Evolutionary conservation across 352 stramenopile species (phyloP).

Genomic region (Pythium pyrilobum): DNA sequence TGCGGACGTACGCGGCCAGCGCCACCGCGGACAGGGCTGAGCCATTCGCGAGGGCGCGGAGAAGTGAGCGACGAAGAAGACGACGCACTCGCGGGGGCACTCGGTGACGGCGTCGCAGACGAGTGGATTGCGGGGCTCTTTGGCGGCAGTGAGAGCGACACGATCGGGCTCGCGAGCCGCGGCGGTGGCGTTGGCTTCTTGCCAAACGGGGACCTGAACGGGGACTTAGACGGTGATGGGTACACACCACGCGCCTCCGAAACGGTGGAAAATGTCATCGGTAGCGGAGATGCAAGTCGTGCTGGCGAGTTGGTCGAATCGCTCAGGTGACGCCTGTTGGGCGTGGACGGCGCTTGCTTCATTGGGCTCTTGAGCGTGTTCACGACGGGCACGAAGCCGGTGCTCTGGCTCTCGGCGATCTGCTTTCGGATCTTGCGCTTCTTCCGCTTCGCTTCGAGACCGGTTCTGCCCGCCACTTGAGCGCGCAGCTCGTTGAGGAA

Average conservation of each 20-base stretch:
- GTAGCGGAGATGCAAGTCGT: slow-evolving; percentile 40
- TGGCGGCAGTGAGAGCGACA: slow-evolving; percentile 16
- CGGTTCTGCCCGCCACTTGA: slow-evolving; percentile 55
- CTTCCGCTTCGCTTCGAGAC: slow-evolving; percentile 51
- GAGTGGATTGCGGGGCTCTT: slow-evolving; percentile 12
- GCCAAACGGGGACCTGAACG: slow-evolving; percentile 45
- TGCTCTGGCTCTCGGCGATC: slow-evolving; percentile 35
- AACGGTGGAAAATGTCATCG: slow-evolving; percentile 32
- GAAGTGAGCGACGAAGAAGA: slow-evolving; percentile 9
- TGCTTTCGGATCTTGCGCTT: slow-evolving; percentile 80
- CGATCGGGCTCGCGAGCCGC: slow-evolving; percentile 16
- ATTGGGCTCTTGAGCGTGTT: slow-evolving; percentile 65
- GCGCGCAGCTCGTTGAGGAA: slow-evolving; percentile 65
- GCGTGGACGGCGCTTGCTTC: slow-evolving; percentile 27
- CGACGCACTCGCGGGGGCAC: neutral
- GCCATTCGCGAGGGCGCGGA: slow-evolving; percentile 47
- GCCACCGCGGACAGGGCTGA: slow-evolving; percentile 41
- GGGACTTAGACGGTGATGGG: slow-evolving; percentile 39
- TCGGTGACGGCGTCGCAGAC: slow-evolving; percentile 14
- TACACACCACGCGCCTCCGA: slow-evolving; percentile 35
- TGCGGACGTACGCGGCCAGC: slow-evolving; percentile 3
- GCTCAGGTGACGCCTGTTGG: slow-evolving; percentile 33
- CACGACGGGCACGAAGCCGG: slow-evolving; percentile 63
- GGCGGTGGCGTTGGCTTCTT: slow-evolving; percentile 50
- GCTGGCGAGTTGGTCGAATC: slow-evolving; percentile 42